Conservation (phyloP, 2,329 filamentous ascomycete genomes). For the Aspergillus sp. region DNA sequence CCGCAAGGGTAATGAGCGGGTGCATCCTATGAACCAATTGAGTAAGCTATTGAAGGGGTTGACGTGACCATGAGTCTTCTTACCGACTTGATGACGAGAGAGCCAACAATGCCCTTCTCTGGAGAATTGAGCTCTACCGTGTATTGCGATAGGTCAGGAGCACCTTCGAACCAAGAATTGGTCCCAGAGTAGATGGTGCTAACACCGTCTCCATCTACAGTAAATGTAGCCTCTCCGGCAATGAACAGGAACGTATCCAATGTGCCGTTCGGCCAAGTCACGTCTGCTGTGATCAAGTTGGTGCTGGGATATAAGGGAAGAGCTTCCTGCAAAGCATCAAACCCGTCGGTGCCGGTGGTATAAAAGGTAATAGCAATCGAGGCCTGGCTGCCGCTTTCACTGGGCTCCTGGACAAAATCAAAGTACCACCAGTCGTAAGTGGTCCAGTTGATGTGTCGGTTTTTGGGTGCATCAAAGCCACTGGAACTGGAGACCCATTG, state of each 20-base stretch:
- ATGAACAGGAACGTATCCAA: neutral
- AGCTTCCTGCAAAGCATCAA: neutral
- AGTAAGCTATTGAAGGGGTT: neutral
- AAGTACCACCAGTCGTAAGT: neutral
- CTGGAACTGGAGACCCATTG: neutral
- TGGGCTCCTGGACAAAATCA: neutral
- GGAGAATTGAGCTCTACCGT: neutral
- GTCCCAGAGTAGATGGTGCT: slow-evolving; percentile 1
- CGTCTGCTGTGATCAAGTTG: neutral
- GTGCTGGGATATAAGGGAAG: neutral
- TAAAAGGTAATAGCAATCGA: neutral
- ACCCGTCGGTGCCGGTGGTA: neutral
- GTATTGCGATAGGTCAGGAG: slow-evolving; percentile 1
- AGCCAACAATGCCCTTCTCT: neutral
- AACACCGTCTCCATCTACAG: neutral
- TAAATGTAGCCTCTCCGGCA: neutral
- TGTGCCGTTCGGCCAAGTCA: neutral
- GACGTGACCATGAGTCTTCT: neutral
- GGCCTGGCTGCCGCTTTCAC: neutral
- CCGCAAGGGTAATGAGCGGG: slow-evolving; percentile 5
- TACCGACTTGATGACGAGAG: neutral
- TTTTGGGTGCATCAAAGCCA: neutral
- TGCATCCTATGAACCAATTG: neutral
- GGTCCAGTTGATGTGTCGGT: neutral
- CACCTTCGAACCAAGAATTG: neutral